These are phyloP conservation scores for Neoarthrinium moseri DNA, from an alignment of 2,329 filamentous ascomycete genomes.

Conservation along the genomic window DNA sequence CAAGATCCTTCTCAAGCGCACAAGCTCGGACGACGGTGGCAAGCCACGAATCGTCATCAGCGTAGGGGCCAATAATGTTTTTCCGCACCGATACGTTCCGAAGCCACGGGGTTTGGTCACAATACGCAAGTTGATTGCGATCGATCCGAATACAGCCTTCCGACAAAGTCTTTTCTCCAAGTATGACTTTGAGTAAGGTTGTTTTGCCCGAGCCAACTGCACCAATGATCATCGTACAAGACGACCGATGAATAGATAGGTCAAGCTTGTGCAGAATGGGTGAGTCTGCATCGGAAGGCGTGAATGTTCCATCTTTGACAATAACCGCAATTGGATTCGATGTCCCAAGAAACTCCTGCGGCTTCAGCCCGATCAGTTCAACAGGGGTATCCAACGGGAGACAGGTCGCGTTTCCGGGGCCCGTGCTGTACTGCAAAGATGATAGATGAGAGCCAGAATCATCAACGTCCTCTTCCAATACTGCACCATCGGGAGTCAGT, in stretches of 20 bases:
- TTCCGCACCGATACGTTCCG: conserved; percentile 20
- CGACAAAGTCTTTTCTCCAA: conserved; percentile 12
- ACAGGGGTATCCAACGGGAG: no score
- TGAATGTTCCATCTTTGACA: not conserved
- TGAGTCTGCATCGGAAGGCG: not conserved
- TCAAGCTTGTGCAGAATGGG: not conserved
- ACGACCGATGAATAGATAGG: not conserved
- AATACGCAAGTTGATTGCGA: conserved; percentile 54
- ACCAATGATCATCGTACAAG: not conserved
- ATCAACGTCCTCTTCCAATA: no score
- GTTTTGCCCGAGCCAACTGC: conserved; percentile 3
- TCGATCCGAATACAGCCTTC: conserved; percentile 55
- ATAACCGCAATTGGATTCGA: no score
- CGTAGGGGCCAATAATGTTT: conserved; percentile 18
- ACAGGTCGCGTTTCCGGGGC: no score
- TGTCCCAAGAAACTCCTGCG: no score
- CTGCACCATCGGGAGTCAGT: no score
- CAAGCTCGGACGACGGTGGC: conserved; percentile 11
- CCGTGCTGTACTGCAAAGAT: no score
- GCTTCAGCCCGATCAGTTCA: no score
- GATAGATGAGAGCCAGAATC: no score
- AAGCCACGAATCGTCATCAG: conserved; percentile 18
- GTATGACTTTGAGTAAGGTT: conserved; percentile 10
- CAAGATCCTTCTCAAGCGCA: conserved; percentile 6
- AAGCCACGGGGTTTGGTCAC: conserved; percentile 24